Percentiles rank a stretch among this genome's conserved stretches.
These are phyloP conservation scores for Eragrostis nindensis DNA, from an alignment of 176 grass and related monocot genomes.

Conservation along the genomic window DNA sequence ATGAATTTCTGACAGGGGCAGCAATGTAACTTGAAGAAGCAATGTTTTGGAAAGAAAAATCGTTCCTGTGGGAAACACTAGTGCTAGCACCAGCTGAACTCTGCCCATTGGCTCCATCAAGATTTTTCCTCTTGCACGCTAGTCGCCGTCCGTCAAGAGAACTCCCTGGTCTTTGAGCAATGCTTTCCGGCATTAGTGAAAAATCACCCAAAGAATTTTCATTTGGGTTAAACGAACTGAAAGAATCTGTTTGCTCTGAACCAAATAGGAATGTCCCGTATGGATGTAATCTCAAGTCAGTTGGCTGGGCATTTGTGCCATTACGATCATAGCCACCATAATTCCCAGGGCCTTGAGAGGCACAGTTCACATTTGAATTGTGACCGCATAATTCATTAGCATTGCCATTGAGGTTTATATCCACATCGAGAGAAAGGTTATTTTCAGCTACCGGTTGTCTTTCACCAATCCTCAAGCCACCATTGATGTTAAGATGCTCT, in stretches of 20 bases:
- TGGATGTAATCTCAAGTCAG: conserved; percentile 54
- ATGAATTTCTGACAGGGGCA: conserved; percentile 42
- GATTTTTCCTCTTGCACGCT: conserved; percentile 83
- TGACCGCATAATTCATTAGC: conserved; percentile 39
- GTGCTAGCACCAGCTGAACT: conserved; percentile 56
- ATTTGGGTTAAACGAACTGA: conserved; percentile 44
- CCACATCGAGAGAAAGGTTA: conserved; percentile 47
- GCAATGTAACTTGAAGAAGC: conserved; percentile 53
- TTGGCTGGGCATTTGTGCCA: conserved; percentile 35
- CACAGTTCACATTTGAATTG: conserved; percentile 43
- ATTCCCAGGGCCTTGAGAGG: conserved; percentile 39
- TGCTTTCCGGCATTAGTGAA: conserved; percentile 50
- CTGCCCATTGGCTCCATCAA: conserved; percentile 60
- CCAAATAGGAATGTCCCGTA: conserved; percentile 48
- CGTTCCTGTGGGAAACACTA: conserved; percentile 50
- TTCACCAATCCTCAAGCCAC: conserved; percentile 58
- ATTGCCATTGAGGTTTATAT: conserved; percentile 47
- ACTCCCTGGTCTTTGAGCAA: conserved; percentile 58
- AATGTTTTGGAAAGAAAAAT: conserved; percentile 49
- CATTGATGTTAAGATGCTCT: conserved; percentile 43
- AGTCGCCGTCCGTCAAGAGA: conserved; percentile 60
- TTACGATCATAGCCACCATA: conserved; percentile 19
- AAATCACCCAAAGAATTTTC: conserved; percentile 51
- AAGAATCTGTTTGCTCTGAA: conserved; percentile 47
- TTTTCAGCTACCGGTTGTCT: conserved; percentile 44